These are phyloP conservation scores for Coriaria nepalensis DNA, from an alignment of 306 rosid genomes.

Conservation along the genomic window DNA sequence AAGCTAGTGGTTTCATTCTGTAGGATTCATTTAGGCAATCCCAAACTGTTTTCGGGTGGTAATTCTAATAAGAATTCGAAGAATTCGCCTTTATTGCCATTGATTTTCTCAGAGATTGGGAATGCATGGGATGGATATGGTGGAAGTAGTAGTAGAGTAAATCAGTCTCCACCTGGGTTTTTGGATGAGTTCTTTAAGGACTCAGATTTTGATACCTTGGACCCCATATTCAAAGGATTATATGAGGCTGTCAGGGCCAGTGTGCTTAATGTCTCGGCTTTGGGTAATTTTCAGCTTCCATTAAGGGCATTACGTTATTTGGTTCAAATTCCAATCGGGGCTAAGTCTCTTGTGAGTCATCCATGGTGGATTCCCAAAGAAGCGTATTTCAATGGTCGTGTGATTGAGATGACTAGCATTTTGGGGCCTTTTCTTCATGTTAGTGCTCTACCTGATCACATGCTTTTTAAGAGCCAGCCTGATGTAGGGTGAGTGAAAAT, in stretches of 20 bases:
- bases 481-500: conserved; percentile 78
- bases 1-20: conserved; percentile 66
- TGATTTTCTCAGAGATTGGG: conserved; percentile 56
- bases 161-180: conserved; percentile 70
- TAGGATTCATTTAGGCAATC: conserved; percentile 65
- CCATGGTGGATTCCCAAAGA: conserved; percentile 94
- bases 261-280: conserved; percentile 79
- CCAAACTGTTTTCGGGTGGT: conserved; percentile 43
- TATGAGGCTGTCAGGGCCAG: conserved; percentile 76
- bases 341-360: conserved; percentile 69
- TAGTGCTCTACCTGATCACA: conserved; percentile 80
- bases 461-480: conserved; percentile 70
- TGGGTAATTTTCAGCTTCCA: conserved; percentile 82
- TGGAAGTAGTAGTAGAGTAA: conserved; percentile 27
- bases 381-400: conserved; percentile 76
- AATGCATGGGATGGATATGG: conserved; percentile 41
- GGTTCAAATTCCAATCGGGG: conserved; percentile 74
- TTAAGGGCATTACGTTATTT: conserved; percentile 63
- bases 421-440: conserved; percentile 90
- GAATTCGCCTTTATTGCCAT: conserved; percentile 51
- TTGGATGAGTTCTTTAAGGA: conserved; percentile 77
- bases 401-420: conserved; percentile 93
- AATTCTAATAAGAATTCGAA: conserved; percentile 2
- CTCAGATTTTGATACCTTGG: conserved; percentile 69
- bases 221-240: conserved; percentile 57